phyloP scores from a whole-genome alignment of 257 asterid genomes.

The Scutellaria minor region DNA sequence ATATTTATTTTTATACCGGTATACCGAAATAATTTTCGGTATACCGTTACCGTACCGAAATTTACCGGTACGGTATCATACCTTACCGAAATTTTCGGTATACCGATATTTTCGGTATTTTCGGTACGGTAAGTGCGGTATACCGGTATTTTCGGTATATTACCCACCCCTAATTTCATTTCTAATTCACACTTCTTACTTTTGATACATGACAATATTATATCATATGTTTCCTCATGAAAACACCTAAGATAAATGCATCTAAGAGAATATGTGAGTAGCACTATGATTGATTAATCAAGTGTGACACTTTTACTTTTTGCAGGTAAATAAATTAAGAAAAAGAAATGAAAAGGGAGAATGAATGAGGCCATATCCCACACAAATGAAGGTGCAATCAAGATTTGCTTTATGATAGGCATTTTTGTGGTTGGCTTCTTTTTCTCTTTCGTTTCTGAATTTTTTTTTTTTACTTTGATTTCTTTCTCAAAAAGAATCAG shows the following conservation, averaged over 20 bases:
- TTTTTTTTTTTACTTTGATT: constrained; percentile 38
- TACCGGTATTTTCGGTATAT: no score
- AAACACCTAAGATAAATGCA: not conserved
- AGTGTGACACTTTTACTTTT: constrained; percentile 36
- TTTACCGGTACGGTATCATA: no score
- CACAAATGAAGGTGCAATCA: constrained; percentile 27
- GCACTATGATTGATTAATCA: constrained; percentile 4
- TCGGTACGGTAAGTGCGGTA: no score
- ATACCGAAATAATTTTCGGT: no score
- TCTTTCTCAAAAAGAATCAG: constrained; percentile 32
- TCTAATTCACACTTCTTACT: no score
- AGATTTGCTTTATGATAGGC: constrained; percentile 37
- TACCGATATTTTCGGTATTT: no score
- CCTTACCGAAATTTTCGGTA: no score
- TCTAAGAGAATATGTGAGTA: constrained; percentile 4
- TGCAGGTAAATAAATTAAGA: constrained; percentile 68
- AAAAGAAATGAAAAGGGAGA: constrained; percentile 19
- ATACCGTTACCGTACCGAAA: no score
- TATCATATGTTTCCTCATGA: no score
- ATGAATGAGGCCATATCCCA: constrained; percentile 9
- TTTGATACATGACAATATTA: no score
- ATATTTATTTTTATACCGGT: no score
- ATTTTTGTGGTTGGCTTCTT: constrained; percentile 48
- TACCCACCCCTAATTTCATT: no score
- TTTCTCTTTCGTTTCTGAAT: constrained; percentile 34